Evolutionary conservation across 1,139 yeast genomes (phyloP).

Genomic region (Blastobotrys arbuscula): DNA sequence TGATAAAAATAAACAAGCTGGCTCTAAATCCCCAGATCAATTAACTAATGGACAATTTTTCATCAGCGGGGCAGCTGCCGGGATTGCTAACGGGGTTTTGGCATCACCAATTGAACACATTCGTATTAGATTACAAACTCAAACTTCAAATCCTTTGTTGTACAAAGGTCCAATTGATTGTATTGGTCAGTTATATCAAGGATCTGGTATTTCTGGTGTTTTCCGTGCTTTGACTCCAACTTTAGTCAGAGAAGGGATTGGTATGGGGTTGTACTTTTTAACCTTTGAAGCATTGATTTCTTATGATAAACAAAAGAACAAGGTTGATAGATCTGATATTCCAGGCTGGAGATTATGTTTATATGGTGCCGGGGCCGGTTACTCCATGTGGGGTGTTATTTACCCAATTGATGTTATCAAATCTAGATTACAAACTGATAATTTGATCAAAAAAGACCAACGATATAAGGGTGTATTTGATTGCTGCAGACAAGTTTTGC

Average conservation of each 20-base stretch:
- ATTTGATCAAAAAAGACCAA: constrained; percentile 44
- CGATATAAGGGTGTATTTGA: constrained; percentile 46
- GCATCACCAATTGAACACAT: constrained; percentile 93
- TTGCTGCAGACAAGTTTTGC: constrained; percentile 51
- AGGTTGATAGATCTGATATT: constrained; percentile 54
- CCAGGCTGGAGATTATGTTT: constrained; percentile 81
- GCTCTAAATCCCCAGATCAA: constrained; percentile 29
- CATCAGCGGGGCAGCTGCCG: constrained; percentile 80
- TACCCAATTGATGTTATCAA: constrained; percentile 86
- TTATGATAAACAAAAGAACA: constrained; percentile 45
- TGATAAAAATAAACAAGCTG: constrained; percentile 40
- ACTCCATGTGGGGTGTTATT: constrained; percentile 71
- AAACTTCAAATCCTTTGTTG: constrained; percentile 43
- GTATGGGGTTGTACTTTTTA: constrained; percentile 83
- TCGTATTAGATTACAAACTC: constrained; percentile 86
- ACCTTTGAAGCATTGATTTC: constrained; percentile 83
- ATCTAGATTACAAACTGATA: constrained; percentile 81
- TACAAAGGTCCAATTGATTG: constrained; percentile 82
- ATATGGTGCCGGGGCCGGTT: constrained; percentile 83
- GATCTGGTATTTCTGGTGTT: constrained; percentile 44
- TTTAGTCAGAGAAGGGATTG: constrained; percentile 73
- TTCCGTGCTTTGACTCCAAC: constrained; percentile 81
- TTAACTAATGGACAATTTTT: constrained; percentile 56
- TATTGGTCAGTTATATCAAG: constrained; percentile 50
- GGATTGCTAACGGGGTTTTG: constrained; percentile 77